Evolutionary conservation across 805 yeast species (phyloP), one percentile per base, ranked within the genome.

Genomic region (Candida ulmi): DNA sequence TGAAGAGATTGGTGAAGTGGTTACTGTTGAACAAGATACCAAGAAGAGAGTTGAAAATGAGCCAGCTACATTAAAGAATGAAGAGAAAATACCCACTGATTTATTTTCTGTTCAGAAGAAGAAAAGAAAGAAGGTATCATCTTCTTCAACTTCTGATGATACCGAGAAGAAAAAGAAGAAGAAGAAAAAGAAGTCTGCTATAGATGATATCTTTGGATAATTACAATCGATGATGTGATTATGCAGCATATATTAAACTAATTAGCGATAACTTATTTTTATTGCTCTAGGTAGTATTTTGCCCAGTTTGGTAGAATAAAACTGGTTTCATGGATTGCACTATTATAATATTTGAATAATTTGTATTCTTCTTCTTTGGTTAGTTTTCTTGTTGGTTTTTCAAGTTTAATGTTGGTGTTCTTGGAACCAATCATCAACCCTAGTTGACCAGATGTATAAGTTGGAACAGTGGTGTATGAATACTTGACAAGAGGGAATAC

Each of bases 221-320:
- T n/a, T n/a, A n/a, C n/a, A n/a, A n/a, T n/a, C n/a, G n/a, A n/a
- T n/a, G n/a, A n/a, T n/a, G n/a, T n/a, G n/a, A n/a, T n/a, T n/a
- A n/a, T n/a, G n/a, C n/a, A n/a, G n/a, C n/a, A n/a, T n/a, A n/a
- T n/a, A n/a, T n/a, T n/a, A n/a, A n/a, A n/a, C n/a, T n/a, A n/a
- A n/a, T n/a, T n/a, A n/a, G n/a, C n/a, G n/a, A n/a, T n/a, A n/a
- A n/a, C n/a, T n/a, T n/a, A n/a, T n/a, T 11, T 17, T n/a, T 31
- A 31, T 41, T 46, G 45, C 15, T 43, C 45, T 26, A 52, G 24
- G 31, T 58, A 54, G 18, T 60, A 60, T 35, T 70, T 63, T 0
- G 93, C 95, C 88, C 91, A 85, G 30, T 77, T 78, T 21, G 96
- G 96, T 40, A 87, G 64, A 23, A 86, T 76, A 57, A 85, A 87